These are phyloP conservation scores for Dictyostelium capitatum DNA, from an alignment of 78 protist genomes.

Conservation along the genomic window DNA sequence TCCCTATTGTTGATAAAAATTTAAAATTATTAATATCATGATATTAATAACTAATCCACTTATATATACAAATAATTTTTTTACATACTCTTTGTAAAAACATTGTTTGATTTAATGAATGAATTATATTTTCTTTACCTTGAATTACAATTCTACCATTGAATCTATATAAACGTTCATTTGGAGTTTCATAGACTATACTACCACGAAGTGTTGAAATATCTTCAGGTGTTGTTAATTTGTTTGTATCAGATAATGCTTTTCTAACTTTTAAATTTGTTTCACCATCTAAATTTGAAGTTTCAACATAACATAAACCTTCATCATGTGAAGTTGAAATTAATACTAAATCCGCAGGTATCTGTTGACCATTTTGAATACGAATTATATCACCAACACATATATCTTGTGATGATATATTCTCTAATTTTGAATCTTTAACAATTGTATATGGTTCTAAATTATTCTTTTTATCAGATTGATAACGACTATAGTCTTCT, in stretches of 20 bases:
- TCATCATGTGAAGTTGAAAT: constrained; percentile 58
- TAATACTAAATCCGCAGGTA: constrained; percentile 78
- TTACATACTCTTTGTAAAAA: constrained; percentile 78
- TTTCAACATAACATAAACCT: constrained; percentile 83
- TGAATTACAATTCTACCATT: constrained; percentile 64
- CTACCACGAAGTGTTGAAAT: constrained; percentile 45
- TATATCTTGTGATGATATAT: constrained; percentile 54
- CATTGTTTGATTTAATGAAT: constrained; percentile 75
- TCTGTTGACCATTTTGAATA: constrained; percentile 66
- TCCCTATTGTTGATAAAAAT: constrained; percentile 26
- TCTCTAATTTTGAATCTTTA: constrained; percentile 39
- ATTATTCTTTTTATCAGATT: constrained; percentile 61
- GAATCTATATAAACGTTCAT: constrained; percentile 75
- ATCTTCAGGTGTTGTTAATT: constrained; percentile 35
- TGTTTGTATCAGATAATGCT: constrained; percentile 28
- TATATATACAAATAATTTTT: too few species aligned
- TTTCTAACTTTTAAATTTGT: constrained; percentile 79
- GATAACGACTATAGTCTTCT: constrained; percentile 85
- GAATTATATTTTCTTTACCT: constrained; percentile 40
- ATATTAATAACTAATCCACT: background rate
- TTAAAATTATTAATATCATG: background rate
- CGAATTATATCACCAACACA: constrained; percentile 80
- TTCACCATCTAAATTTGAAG: constrained; percentile 85
- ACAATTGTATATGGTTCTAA: constrained; percentile 36
- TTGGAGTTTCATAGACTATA: constrained; percentile 77